Conservation (phyloP, 495 filamentous ascomycete species). For the Penicillium lagena region DNA sequence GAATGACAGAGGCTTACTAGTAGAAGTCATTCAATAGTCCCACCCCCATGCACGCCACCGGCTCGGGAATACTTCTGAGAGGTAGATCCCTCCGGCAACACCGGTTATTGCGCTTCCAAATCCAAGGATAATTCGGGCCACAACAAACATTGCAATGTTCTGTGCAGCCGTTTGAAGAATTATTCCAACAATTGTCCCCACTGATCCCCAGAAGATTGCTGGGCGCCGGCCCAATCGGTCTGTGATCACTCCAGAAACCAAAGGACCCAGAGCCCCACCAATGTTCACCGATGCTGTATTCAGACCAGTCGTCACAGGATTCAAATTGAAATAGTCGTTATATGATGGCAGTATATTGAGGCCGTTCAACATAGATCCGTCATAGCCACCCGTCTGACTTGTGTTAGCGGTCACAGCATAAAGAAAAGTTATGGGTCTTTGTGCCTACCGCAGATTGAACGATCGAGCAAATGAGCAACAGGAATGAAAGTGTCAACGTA, state of each 20-base stretch:
- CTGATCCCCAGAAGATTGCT: slow-evolving; percentile 37
- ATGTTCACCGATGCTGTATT: slow-evolving; percentile 44
- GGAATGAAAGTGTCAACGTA: slow-evolving; percentile 28
- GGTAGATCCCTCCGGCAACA: slow-evolving; percentile 31
- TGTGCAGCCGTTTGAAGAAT: slow-evolving; percentile 43
- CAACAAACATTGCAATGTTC: slow-evolving; percentile 41
- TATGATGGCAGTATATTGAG: slow-evolving; percentile 46
- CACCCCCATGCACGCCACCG: slow-evolving; percentile 41
- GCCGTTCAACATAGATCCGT: slow-evolving; percentile 46
- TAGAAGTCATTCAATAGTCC: slow-evolving; percentile 45
- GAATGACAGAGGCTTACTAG: slow-evolving; percentile 23
- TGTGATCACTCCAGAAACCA: slow-evolving; percentile 27
- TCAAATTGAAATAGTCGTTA: slow-evolving; percentile 43
- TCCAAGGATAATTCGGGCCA: slow-evolving; percentile 36
- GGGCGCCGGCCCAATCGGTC: slow-evolving; percentile 40
- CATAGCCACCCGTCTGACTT: slow-evolving; percentile 35
- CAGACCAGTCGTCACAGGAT: slow-evolving; percentile 32
- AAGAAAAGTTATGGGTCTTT: neutral
- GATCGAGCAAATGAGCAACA: slow-evolving; percentile 40
- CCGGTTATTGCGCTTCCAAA: slow-evolving; percentile 33
- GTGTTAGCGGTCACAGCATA: neutral
- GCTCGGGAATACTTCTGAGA: slow-evolving; percentile 37
- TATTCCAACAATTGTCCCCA: slow-evolving; percentile 37
- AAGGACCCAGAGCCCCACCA: slow-evolving; percentile 30
- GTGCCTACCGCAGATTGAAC: slow-evolving; percentile 37